Conservation (phyloP, 1,139 yeast genomes). For the Suhomyces maxii region DNA sequence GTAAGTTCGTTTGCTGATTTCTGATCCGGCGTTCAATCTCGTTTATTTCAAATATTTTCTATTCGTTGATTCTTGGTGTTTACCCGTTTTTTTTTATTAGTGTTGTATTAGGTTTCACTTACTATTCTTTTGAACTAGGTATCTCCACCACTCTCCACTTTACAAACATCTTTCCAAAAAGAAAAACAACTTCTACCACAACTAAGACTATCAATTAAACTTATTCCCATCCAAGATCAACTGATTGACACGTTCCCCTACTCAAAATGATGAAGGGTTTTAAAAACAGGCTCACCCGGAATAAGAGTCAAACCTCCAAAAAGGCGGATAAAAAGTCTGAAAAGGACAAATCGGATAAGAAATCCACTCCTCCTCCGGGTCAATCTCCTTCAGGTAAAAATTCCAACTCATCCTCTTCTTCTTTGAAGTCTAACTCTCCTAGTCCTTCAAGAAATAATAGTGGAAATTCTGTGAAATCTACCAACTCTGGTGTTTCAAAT, state of each 20-base stretch:
- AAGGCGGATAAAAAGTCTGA: slow-evolving; percentile 35
- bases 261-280: slow-evolving; percentile 52
- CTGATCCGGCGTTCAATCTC: too few relatives aligned
- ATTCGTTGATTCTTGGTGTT: too few relatives aligned
- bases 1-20: too few relatives aligned
- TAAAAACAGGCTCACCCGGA: slow-evolving; percentile 50
- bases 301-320: slow-evolving; percentile 41
- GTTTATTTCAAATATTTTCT: too few relatives aligned
- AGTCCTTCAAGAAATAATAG: slow-evolving; percentile 37
- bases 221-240: neutral
- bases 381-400: slow-evolving; percentile 5
- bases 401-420: slow-evolving; percentile 17
- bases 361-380: slow-evolving; percentile 12
- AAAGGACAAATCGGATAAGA: slow-evolving; percentile 19
- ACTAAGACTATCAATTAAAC: neutral
- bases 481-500: slow-evolving; percentile 16
- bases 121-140: too few relatives aligned
- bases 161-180: too few relatives aligned
- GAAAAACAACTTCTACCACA: neutral
- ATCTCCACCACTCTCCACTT: too few relatives aligned
- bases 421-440: slow-evolving; percentile 35
- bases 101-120: too few relatives aligned
- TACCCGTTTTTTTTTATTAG: too few relatives aligned
- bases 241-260: neutral
- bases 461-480: slow-evolving; percentile 30